A percentile compares a stretch with the other conserved stretches of the same genome.
phyloP scores from a whole-genome alignment of 257 asterid species.

The Solanum piurae region DNA sequence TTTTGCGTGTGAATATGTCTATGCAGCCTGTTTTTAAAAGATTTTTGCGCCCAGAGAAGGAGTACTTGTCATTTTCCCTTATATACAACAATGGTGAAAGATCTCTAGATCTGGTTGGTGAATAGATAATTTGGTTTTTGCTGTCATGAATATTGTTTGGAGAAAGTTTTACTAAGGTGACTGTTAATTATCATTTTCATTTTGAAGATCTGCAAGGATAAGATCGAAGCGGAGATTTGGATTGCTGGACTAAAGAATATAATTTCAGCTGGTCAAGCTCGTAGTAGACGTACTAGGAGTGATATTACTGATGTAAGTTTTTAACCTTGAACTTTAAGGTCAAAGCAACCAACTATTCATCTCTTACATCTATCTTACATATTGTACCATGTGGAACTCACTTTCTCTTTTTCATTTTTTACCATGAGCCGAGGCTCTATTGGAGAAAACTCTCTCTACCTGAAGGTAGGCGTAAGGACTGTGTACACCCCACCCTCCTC shows the following conservation, averaged over 20 bases:
- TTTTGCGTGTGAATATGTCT: slow-evolving; percentile 8
- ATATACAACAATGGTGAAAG: slow-evolving; percentile 82
- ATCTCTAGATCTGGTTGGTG: slow-evolving; percentile 89
- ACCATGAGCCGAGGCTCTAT: neutral
- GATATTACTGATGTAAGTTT: slow-evolving; percentile 62
- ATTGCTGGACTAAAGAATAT: slow-evolving; percentile 72
- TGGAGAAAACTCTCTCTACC: neutral
- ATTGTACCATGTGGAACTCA: neutral
- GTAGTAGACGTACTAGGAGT: slow-evolving; percentile 69
- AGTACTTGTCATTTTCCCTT: slow-evolving; percentile 84
- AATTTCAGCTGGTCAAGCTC: slow-evolving; percentile 50
- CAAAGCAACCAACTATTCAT: neutral
- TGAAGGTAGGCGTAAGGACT: neutral
- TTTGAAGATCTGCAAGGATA: slow-evolving; percentile 83
- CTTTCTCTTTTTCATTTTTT: neutral
- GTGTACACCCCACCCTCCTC: neutral
- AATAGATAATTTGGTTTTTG: neutral
- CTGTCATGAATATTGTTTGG: neutral
- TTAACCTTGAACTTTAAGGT: neutral
- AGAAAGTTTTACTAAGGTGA: neutral
- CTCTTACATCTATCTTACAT: neutral
- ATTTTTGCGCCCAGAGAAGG: slow-evolving; percentile 94
- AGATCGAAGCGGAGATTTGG: slow-evolving; percentile 85
- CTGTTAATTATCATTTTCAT: neutral
- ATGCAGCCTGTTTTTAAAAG: slow-evolving; percentile 88